Conservation (phyloP, 2,329 filamentous ascomycete genomes). For the Sclerotinia nivalis region DNA sequence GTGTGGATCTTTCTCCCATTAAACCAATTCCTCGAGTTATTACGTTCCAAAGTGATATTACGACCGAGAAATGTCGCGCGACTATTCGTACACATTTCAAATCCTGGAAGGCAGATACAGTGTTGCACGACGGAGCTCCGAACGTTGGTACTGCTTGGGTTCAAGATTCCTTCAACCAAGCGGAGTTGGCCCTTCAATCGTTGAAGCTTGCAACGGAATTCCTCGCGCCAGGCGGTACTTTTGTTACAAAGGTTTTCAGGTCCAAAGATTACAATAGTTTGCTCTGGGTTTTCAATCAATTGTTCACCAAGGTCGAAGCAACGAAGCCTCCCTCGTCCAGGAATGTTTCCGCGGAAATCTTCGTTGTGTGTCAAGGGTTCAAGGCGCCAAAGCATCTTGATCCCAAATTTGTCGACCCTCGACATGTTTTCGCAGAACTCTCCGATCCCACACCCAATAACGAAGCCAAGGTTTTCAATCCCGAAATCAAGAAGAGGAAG, state of each 20-base stretch:
- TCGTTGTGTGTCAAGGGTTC: slow-evolving; percentile 93
- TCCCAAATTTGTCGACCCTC: slow-evolving; percentile 86
- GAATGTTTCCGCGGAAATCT: slow-evolving; percentile 97
- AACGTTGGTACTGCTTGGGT: slow-evolving; percentile 98
- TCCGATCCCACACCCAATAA: slow-evolving; percentile 84
- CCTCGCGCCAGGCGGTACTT: slow-evolving; percentile 81
- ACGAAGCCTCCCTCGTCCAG: slow-evolving; percentile 95
- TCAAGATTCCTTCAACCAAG: slow-evolving; percentile 97
- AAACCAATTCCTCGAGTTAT: slow-evolving; percentile 94
- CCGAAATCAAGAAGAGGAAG: slow-evolving; percentile 96
- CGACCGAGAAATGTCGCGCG: slow-evolving; percentile 90
- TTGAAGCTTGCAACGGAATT: slow-evolving; percentile 96
- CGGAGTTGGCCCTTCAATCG: slow-evolving; percentile 84
- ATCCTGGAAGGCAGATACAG: slow-evolving; percentile 93
- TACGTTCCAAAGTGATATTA: slow-evolving; percentile 96
- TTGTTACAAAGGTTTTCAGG: slow-evolving; percentile 96
- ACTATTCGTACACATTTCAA: slow-evolving; percentile 89
- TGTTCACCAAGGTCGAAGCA: slow-evolving; percentile 93
- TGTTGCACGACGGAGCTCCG: slow-evolving; percentile 94
- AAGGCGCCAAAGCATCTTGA: slow-evolving; percentile 94
- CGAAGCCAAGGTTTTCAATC: slow-evolving; percentile 97
- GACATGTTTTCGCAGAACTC: slow-evolving; percentile 90
- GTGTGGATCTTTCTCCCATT: slow-evolving; percentile 92
- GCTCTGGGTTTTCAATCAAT: slow-evolving; percentile 96
- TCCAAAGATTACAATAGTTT: slow-evolving; percentile 96